Conservation (phyloP, 2,329 filamentous ascomycete species). For the Neopestalotiopsis sp. region DNA sequence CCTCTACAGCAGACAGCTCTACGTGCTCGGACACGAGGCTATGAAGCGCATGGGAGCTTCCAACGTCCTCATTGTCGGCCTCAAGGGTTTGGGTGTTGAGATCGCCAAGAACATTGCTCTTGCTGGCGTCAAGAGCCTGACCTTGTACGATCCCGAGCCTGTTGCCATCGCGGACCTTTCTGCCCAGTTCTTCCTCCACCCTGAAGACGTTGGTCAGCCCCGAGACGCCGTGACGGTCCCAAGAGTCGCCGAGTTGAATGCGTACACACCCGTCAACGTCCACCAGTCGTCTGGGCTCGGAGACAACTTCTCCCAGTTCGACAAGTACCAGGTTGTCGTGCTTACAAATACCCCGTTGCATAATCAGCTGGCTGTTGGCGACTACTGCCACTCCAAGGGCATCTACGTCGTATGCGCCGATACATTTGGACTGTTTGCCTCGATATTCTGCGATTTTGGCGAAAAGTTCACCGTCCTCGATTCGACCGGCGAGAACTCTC, state of each 20-base stretch:
- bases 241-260: slow-evolving; percentile 91
- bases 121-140: slow-evolving; percentile 96
- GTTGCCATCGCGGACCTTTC: slow-evolving; percentile 88
- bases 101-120: slow-evolving; percentile 99
- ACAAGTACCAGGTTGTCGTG: slow-evolving; percentile 91
- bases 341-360: slow-evolving; percentile 83
- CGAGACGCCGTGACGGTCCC: slow-evolving; percentile 87
- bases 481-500: slow-evolving; percentile 85
- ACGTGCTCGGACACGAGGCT: slow-evolving; percentile 76
- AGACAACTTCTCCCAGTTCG: slow-evolving; percentile 79
- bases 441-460: slow-evolving; percentile 97
- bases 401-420: slow-evolving; percentile 90
- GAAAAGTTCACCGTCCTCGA: slow-evolving; percentile 92
- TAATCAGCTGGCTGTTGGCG: slow-evolving; percentile 82
- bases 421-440: slow-evolving; percentile 92
- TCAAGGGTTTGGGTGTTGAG: slow-evolving; percentile 95
- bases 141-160: slow-evolving; percentile 87
- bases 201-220: slow-evolving; percentile 88
- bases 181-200: slow-evolving; percentile 93
- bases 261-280: slow-evolving; percentile 89
- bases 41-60: slow-evolving; percentile 99
- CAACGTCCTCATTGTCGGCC: slow-evolving; percentile 88
- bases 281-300: slow-evolving; percentile 71
- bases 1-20: slow-evolving; percentile 76
- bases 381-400: slow-evolving; percentile 92